Evolutionary conservation across 495 filamentous ascomycete genomes (phyloP).

Genomic region (Rhypophila decipiens): DNA sequence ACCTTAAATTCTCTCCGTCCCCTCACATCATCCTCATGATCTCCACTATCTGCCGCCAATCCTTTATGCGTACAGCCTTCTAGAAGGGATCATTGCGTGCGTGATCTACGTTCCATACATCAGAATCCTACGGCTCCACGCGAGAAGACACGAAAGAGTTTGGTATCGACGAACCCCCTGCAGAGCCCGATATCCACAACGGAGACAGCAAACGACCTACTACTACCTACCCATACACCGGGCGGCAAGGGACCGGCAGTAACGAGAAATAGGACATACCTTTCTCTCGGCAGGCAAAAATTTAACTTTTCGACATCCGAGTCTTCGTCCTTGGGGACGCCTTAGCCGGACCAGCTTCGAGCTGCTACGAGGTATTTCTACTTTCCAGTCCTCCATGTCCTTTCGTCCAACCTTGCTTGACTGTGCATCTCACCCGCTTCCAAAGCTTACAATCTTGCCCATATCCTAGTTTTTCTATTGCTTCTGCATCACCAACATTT

Average conservation of each 20-base stretch:
- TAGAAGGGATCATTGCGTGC: constrained; percentile 4
- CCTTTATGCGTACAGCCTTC: constrained; percentile 8
- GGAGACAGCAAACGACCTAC: not conserved
- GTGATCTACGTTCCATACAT: constrained; percentile 9
- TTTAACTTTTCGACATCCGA: no score
- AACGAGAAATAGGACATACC: not conserved
- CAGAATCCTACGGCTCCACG: not conserved
- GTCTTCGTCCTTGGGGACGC: no score
- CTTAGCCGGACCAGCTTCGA: no score
- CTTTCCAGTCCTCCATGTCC: not conserved
- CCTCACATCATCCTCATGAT: constrained; percentile 4
- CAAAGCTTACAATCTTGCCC: no score
- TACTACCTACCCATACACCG: no score
- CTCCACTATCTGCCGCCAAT: constrained; percentile 2
- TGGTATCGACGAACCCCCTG: not conserved
- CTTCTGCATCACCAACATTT: no score
- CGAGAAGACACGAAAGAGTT: not conserved
- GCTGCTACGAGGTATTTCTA: no score
- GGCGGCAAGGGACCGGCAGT: not conserved
- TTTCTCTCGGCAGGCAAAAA: not conserved
- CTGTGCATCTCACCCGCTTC: no score
- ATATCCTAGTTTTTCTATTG: no score
- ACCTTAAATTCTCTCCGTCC: not conserved
- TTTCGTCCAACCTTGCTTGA: not conserved
- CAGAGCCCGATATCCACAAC: not conserved